A percentile compares a stretch with the other conserved stretches of the same genome.
Evolutionary conservation across 2,329 filamentous ascomycete genomes (phyloP).

Genomic region (Mollisiaceae sp.): DNA sequence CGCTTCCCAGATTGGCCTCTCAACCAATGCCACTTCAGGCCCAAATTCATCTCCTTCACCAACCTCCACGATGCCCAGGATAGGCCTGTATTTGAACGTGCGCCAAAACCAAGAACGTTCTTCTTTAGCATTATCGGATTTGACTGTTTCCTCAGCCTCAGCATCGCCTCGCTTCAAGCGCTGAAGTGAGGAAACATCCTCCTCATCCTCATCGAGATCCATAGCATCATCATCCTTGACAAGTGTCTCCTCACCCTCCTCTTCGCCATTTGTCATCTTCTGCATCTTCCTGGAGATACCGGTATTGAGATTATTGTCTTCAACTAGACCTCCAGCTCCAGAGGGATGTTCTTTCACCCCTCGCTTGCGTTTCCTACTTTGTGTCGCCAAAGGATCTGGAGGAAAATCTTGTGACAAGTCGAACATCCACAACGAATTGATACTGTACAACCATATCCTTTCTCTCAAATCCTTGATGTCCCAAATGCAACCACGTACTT

Average conservation of each 20-base stretch:
- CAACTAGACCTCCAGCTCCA: conserved; percentile 61
- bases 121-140: not conserved
- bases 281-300: conserved; percentile 47
- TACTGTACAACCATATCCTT: conserved; percentile 86
- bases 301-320: conserved; percentile 40
- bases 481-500: conserved; percentile 86
- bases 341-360: conserved; percentile 46
- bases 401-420: conserved; percentile 75
- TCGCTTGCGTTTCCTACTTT: conserved; percentile 33
- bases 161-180: conserved; percentile 21
- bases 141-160: conserved; percentile 23
- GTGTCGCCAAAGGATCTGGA: not conserved
- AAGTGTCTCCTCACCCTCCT: conserved; percentile 37
- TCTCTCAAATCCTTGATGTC: conserved; percentile 62
- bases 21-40: conserved; percentile 87
- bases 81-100: conserved; percentile 93
- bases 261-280: conserved; percentile 47
- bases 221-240: conserved; percentile 48
- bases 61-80: conserved; percentile 72
- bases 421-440: conserved; percentile 89
- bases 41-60: conserved; percentile 36
- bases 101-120: conserved; percentile 60
- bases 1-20: conserved; percentile 83
- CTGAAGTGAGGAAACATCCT: conserved; percentile 15
- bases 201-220: conserved; percentile 45